Base-by-base conservation (phyloP, 1,284 basidiomycete genomes). In the Sparassis latifolia region DNA sequence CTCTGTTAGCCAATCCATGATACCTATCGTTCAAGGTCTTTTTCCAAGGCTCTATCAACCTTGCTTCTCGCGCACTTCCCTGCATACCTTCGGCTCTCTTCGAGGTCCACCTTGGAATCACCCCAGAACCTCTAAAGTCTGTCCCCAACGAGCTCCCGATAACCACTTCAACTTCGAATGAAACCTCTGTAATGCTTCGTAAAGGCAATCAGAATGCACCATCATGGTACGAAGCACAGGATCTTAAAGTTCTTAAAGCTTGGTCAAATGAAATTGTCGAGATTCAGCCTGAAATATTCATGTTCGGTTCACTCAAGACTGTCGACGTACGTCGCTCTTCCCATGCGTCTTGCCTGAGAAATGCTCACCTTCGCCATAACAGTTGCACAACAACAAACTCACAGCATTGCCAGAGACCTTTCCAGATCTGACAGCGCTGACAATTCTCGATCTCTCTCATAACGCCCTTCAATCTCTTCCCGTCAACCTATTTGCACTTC, bases 211-310 rank as follows among this genome's bases (percentile, higher is more conserved):
- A 68, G 66, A 71, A 73, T 49, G 67, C 69, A 39, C 77, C 79
- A 12, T 73, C 84, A 1, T 89, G 88, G 86, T 90, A 81, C 58
- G 87, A 89, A 60, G 83, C 83, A 3, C 82, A 86, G 60, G 88
- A 91, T 65, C 67, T 91, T 27, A 76, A 78, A 42, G 70, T 86
- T 1, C 65, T 91, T 42, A 89, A 88, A 59, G 82, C 81, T 20
- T 83, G 82, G 76, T 86, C 80, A 57, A 91, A 91, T 58, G 82
- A 84, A 32, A 89, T 91, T 33, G 57, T 76, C 10, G 84, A 86
- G 61, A 74, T 91, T 33, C 88, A 89, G 58, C 81, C 81, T 29
- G 89, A 91, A 61, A 82, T 91, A 32, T 84, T 84, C 0, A 72
- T 90, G 52, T 91, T 91, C 62, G 88, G 89, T 2, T 87, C 85